These are phyloP conservation scores for Termitomyces sp. DNA, from an alignment of 768 basidiomycete species.

Conservation along the genomic window DNA sequence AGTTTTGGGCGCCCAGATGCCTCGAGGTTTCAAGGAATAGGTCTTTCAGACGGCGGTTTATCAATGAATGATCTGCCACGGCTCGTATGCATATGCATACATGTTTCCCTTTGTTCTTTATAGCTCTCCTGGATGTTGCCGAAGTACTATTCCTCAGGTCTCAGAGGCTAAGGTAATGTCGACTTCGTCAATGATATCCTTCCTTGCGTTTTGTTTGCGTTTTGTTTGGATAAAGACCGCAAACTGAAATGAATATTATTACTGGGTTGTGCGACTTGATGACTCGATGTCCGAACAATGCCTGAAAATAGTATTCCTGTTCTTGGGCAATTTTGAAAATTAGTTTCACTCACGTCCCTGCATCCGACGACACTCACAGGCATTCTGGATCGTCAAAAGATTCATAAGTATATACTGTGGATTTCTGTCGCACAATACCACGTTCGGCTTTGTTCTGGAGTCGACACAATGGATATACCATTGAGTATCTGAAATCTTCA, in stretches of 20 bases:
- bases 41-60: neutral
- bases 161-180: neutral
- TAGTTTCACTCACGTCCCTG: no score
- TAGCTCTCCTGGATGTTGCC: neutral
- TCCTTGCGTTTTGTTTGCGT: no score
- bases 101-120: neutral
- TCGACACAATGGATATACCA: no score
- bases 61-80: neutral
- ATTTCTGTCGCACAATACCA: no score
- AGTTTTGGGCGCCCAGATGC: conserved; percentile 48
- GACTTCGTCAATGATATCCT: neutral
- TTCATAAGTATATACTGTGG: no score
- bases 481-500: no score
- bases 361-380: no score
- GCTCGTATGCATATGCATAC: neutral
- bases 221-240: neutral
- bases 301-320: no score
- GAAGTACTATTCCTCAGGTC: neutral
- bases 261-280: neutral
- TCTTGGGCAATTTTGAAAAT: no score
- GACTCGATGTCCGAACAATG: no score
- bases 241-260: neutral
- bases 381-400: no score
- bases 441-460: no score
- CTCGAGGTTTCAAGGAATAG: conserved; percentile 14